Evolutionary conservation across 495 filamentous ascomycete species (phyloP).

Genomic region (Podospora pseudoanserina): DNA sequence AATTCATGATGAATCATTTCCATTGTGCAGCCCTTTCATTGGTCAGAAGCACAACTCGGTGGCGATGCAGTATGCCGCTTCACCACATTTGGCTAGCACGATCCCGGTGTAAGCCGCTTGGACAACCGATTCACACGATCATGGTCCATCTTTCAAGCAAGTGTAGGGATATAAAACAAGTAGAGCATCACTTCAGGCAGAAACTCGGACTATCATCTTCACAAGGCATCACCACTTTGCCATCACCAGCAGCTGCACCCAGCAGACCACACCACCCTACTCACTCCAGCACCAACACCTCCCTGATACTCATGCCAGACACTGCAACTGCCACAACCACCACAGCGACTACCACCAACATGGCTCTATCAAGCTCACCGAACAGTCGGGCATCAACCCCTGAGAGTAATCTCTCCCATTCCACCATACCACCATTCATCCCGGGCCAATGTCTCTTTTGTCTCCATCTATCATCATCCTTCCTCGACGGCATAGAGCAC

Average conservation of each 20-base stretch:
- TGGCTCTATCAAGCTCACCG: background rate
- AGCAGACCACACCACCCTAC: background rate
- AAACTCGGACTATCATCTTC: background rate
- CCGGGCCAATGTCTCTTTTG: conserved; percentile 27
- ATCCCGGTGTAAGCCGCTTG: background rate
- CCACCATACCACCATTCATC: background rate
- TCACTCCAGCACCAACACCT: background rate
- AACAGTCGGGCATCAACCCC: background rate
- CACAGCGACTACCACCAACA: background rate
- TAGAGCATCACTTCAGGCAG: background rate
- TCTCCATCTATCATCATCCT: conserved; percentile 14
- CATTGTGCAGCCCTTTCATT: background rate
- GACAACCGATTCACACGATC: background rate
- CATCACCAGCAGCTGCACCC: background rate
- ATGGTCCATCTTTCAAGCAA: background rate
- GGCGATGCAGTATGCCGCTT: background rate
- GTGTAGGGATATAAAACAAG: background rate
- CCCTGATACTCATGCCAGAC: conserved; percentile 3
- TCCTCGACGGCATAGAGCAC: conserved; percentile 31
- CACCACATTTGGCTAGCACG: background rate
- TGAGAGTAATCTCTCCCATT: background rate
- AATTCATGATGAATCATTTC: conserved; percentile 7
- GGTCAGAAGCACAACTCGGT: background rate
- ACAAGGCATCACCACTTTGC: background rate
- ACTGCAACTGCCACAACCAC: background rate